Evolutionary conservation across 140 eudicot genomes (phyloP).

Genomic region (Flaveria floridana): DNA sequence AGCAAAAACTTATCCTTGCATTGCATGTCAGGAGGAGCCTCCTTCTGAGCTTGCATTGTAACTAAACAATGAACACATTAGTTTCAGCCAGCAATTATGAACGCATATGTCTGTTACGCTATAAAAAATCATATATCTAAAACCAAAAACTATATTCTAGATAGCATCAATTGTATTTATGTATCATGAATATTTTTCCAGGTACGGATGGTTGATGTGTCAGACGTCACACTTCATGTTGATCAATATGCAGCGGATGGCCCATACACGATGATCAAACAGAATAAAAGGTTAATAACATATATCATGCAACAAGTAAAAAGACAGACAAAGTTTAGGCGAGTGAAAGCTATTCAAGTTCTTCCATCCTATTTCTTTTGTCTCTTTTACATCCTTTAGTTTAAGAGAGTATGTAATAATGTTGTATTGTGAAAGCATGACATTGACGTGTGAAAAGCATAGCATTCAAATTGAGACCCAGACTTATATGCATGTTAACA

Average conservation of each 20-base stretch:
- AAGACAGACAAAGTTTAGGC: background rate
- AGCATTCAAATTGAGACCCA: constrained; percentile 18
- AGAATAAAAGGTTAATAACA: background rate
- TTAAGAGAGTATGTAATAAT: constrained; percentile 22
- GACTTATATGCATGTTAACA: background rate
- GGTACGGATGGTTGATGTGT: background rate
- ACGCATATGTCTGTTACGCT: background rate
- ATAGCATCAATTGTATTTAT: background rate
- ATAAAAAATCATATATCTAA: background rate
- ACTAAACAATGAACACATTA: constrained; percentile 37
- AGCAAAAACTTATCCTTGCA: constrained; percentile 94
- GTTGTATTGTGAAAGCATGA: constrained; percentile 13
- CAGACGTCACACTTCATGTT: background rate
- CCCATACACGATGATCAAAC: constrained; percentile 16
- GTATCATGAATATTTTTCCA: background rate
- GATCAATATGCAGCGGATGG: background rate
- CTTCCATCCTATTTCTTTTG: constrained; percentile 10
- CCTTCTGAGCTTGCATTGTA: constrained; percentile 99
- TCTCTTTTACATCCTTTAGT: background rate
- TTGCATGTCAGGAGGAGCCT: constrained; percentile 91
- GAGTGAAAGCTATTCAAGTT: constrained; percentile 12
- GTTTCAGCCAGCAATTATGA: background rate
- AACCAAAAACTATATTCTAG: background rate
- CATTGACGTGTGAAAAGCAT: constrained; percentile 8
- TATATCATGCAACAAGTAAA: constrained; percentile 18